phyloP scores from a whole-genome alignment of 1,139 yeast genomes.

The Geotrichum phurueaensis region DNA sequence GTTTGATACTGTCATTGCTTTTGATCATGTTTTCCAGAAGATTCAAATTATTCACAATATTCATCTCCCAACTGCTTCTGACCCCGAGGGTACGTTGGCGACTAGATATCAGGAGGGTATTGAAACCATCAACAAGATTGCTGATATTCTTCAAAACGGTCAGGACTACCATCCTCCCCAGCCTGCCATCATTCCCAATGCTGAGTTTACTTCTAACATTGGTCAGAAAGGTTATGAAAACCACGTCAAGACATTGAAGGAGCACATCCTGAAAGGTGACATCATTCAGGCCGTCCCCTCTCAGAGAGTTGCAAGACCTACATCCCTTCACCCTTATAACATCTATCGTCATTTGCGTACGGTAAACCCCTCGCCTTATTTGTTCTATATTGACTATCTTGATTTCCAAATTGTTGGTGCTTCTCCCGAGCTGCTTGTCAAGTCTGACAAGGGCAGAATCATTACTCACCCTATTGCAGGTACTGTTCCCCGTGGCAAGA shows the following conservation, averaged over 20 bases:
- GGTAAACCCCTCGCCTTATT: constrained; percentile 94
- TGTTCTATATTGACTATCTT: constrained; percentile 83
- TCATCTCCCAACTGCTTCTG: constrained; percentile 37
- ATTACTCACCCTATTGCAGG: constrained; percentile 98
- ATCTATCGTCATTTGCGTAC: constrained; percentile 90
- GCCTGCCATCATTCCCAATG: constrained; percentile 52
- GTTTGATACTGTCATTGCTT: constrained; percentile 82
- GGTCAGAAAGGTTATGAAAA: constrained; percentile 89
- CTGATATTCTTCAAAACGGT: constrained; percentile 45
- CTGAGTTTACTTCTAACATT: constrained; percentile 71
- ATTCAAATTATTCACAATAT: constrained; percentile 85
- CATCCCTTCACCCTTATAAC: constrained; percentile 92
- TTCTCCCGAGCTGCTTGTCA: constrained; percentile 88
- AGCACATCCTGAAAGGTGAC: constrained; percentile 84
- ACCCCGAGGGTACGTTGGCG: constrained; percentile 19
- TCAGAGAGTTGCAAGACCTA: constrained; percentile 91
- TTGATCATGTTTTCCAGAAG: constrained; percentile 89
- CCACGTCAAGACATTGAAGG: constrained; percentile 68
- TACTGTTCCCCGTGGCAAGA: constrained; percentile 82
- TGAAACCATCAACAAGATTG: constrained; percentile 52
- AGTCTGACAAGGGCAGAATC: constrained; percentile 70
- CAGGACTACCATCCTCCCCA: constrained; percentile 55
- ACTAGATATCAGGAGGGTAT: constrained; percentile 53
- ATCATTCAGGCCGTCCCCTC: constrained; percentile 97
- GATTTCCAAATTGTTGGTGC: constrained; percentile 97